Evolutionary conservation across 495 filamentous ascomycete genomes (phyloP).

Genomic region (Talaromyces borbonicus): DNA sequence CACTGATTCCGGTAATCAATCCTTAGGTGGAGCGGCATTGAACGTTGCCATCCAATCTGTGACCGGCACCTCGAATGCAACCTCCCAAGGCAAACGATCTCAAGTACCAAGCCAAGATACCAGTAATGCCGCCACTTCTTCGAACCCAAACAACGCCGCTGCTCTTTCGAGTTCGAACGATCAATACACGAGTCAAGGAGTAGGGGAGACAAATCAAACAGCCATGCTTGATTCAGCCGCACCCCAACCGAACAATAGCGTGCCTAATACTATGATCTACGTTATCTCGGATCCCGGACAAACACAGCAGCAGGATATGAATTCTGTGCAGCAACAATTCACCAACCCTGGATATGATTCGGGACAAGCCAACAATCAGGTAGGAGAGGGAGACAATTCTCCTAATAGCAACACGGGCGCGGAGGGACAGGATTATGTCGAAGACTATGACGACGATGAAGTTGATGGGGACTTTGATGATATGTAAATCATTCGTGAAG

Average conservation of each 20-base stretch:
- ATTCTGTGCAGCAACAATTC: too few species aligned
- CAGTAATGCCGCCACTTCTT: too few species aligned
- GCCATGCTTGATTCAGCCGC: too few species aligned
- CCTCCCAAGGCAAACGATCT: neutral
- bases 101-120: neutral
- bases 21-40: neutral
- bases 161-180: too few species aligned
- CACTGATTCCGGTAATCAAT: neutral
- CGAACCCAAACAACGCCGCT: too few species aligned
- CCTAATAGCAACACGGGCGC: neutral
- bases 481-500: too few species aligned
- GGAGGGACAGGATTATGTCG: neutral
- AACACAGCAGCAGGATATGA: too few species aligned
- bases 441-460: neutral
- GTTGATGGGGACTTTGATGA: neutral
- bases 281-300: too few species aligned
- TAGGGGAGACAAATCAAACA: too few species aligned
- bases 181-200: too few species aligned
- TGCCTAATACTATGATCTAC: too few species aligned
- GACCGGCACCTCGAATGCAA: neutral
- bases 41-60: neutral
- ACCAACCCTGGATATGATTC: neutral
- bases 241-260: too few species aligned
- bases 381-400: neutral
- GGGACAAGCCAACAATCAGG: neutral